phyloP scores from a whole-genome alignment of 139 green algal genomes.

The Chlorella vulgaris region DNA sequence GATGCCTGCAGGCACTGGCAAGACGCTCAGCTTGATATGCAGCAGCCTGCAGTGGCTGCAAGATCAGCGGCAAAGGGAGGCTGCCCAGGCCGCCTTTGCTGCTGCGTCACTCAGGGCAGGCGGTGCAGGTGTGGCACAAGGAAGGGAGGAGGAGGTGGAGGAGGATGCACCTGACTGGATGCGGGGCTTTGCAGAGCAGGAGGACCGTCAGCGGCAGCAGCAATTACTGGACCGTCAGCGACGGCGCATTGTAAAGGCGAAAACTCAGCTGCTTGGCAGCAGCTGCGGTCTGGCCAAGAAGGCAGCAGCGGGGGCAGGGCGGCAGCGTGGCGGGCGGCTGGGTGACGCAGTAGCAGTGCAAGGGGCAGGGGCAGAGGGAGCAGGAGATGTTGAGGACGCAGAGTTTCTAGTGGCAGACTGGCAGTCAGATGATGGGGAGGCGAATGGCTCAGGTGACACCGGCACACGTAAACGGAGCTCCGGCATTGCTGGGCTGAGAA shows the following conservation, averaged over 20 bases:
- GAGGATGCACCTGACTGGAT: constrained; percentile 69
- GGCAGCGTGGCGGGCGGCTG: not conserved
- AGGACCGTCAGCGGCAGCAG: constrained; percentile 35
- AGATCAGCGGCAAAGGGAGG: constrained; percentile 47
- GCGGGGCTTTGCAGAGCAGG: constrained; percentile 45
- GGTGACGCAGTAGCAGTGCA: not conserved
- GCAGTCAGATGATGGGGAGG: not conserved
- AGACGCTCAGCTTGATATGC: constrained; percentile 95
- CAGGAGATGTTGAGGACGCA: not conserved
- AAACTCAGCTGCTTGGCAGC: not conserved
- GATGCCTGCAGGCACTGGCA: constrained; percentile 78
- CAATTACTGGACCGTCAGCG: not conserved
- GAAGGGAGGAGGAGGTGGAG: not conserved
- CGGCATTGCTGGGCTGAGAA: not conserved
- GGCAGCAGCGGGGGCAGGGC: too few species aligned
- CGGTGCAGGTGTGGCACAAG: too few species aligned
- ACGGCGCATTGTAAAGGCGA: not conserved
- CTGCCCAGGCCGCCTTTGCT: not conserved
- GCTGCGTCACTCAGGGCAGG: not conserved
- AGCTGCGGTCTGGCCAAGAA: not conserved
- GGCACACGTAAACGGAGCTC: not conserved
- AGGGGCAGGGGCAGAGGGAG: not conserved
- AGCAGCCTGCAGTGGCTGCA: constrained; percentile 80
- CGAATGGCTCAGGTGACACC: not conserved
- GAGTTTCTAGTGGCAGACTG: constrained; percentile 41